phyloP scores from a whole-genome alignment of 495 filamentous ascomycete species.

The Annulohypoxylon stygium region DNA sequence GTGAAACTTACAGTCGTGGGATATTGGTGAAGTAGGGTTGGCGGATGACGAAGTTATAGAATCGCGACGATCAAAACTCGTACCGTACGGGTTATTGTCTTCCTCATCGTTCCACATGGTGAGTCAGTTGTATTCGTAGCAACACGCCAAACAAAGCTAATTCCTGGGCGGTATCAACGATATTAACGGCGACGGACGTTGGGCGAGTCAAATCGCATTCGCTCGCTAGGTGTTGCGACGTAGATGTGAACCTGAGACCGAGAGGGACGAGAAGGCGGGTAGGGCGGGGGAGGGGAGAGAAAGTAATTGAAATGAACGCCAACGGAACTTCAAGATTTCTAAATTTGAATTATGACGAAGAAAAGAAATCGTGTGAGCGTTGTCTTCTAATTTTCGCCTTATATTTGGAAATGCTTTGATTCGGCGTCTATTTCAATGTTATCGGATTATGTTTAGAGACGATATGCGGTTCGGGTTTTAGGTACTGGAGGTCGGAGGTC shows the following conservation, averaged over 20 bases:
- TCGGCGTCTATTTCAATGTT: background rate
- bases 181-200: constrained; percentile 7
- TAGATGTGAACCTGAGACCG: background rate
- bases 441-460: constrained; percentile 1
- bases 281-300: constrained; percentile 44
- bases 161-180: constrained; percentile 6
- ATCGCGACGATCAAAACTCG: constrained; percentile 85
- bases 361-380: constrained; percentile 8
- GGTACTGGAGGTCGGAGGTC: constrained; percentile 21
- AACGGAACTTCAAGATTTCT: constrained; percentile 12
- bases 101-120: constrained; percentile 90
- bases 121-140: constrained; percentile 29
- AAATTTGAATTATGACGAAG: constrained; percentile 19
- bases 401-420: constrained; percentile 15
- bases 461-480: constrained; percentile 27
- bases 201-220: constrained; percentile 20
- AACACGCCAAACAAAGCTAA: constrained; percentile 36
- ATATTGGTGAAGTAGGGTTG: constrained; percentile 72
- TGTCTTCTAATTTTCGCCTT: constrained; percentile 10
- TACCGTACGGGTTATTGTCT: constrained; percentile 90
- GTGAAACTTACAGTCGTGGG: constrained; percentile 62
- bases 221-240: constrained; percentile 13
- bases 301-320: constrained; percentile 5
- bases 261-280: constrained; percentile 20
- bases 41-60: constrained; percentile 79